These are phyloP conservation scores for Hypoxylon fragiforme DNA, from an alignment of 495 filamentous ascomycete genomes.

Conservation along the genomic window DNA sequence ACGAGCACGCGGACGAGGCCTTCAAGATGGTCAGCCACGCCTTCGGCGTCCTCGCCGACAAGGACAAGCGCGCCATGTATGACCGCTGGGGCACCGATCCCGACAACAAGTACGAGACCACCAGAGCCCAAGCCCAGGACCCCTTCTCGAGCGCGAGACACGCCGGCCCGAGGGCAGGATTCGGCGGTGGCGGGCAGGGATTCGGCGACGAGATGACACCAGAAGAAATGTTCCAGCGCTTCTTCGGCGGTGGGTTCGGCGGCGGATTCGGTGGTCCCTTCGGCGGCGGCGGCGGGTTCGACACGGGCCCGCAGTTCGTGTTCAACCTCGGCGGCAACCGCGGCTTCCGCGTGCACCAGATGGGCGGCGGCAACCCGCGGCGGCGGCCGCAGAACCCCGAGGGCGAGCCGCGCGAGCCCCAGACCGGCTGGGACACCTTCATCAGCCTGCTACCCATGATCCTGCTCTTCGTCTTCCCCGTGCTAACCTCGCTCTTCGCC, in stretches of 20 bases:
- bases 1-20: slow-evolving; percentile 92
- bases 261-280: slow-evolving; percentile 64
- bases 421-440: slow-evolving; percentile 59
- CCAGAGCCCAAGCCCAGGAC: slow-evolving; percentile 56
- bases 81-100: slow-evolving; percentile 91
- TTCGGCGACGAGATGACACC: slow-evolving; percentile 93
- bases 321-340: slow-evolving; percentile 89
- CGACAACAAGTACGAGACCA: slow-evolving; percentile 76
- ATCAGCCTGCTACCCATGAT: slow-evolving; percentile 78
- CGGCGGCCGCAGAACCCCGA: slow-evolving; percentile 70
- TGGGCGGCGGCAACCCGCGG: slow-evolving; percentile 70
- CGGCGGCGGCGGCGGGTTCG: slow-evolving; percentile 67
- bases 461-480: slow-evolving; percentile 83
- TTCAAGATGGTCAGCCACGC: slow-evolving; percentile 97
- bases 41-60: slow-evolving; percentile 90
- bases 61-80: slow-evolving; percentile 85
- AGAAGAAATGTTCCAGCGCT: slow-evolving; percentile 93
- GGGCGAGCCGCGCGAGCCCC: slow-evolving; percentile 44
- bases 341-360: slow-evolving; percentile 83
- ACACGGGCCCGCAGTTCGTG: slow-evolving; percentile 80
- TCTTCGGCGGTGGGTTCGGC: slow-evolving; percentile 87
- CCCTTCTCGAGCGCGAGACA: slow-evolving; percentile 67
- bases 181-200: slow-evolving; percentile 62
- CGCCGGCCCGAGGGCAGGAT: slow-evolving; percentile 38
- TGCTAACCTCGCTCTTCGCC: slow-evolving; percentile 77